Percentiles rank a stretch among this genome's conserved stretches.
These are phyloP conservation scores for Mycena kentingensis DNA, from an alignment of 768 basidiomycete genomes.

Conservation along the genomic window DNA sequence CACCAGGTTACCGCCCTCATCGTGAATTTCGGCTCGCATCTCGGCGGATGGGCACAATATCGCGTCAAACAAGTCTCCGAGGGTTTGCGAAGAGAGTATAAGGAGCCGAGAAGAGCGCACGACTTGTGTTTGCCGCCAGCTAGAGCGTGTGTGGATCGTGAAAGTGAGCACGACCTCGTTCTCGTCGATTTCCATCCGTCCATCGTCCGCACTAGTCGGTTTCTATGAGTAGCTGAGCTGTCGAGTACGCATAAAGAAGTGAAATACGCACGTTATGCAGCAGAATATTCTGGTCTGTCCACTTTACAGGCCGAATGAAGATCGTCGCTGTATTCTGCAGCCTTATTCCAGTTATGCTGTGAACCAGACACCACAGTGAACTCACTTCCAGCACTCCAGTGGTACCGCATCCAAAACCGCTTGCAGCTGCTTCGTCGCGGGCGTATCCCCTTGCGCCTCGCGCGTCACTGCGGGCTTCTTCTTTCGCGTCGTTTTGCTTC, in stretches of 20 bases:
- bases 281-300: slow-evolving; percentile 67
- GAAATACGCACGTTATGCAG: slow-evolving; percentile 38
- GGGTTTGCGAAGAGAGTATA: slow-evolving; percentile 69
- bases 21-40: slow-evolving; percentile 44
- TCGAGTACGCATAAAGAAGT: background rate
- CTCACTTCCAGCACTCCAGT: slow-evolving; percentile 67
- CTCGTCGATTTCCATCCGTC: slow-evolving; percentile 21
- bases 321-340: slow-evolving; percentile 52
- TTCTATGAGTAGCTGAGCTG: slow-evolving; percentile 26
- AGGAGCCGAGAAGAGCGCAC: slow-evolving; percentile 69
- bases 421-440: slow-evolving; percentile 53
- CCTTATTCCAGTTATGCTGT: slow-evolving; percentile 34
- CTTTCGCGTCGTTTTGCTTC: slow-evolving; percentile 35
- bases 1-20: slow-evolving; percentile 31
- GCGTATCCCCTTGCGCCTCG: slow-evolving; percentile 41
- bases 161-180: slow-evolving; percentile 56
- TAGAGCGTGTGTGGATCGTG: slow-evolving; percentile 59
- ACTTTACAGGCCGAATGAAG: slow-evolving; percentile 66
- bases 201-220: slow-evolving; percentile 23
- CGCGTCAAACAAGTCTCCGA: slow-evolving; percentile 58
- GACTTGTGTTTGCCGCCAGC: slow-evolving; percentile 62
- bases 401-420: slow-evolving; percentile 51
- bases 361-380: background rate
- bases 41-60: slow-evolving; percentile 68
- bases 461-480: slow-evolving; percentile 34